These are phyloP conservation scores for Ustilago nuda DNA, from an alignment of 1,284 basidiomycete species.

Conservation along the genomic window DNA sequence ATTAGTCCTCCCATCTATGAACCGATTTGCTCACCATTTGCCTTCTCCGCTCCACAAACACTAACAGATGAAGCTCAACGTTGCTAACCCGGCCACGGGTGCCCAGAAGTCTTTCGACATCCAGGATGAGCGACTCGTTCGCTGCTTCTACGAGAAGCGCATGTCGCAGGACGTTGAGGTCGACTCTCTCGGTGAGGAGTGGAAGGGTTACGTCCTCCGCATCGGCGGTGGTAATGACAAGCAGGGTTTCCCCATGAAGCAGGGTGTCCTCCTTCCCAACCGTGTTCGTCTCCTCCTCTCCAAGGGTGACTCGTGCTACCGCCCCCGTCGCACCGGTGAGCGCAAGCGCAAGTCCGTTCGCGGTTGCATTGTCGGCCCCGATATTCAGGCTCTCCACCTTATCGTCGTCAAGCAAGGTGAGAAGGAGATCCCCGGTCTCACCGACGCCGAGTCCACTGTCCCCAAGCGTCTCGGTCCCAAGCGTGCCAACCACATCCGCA, in stretches of 20 bases:
- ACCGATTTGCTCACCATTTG: slow-evolving; percentile 25
- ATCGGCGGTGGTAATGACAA: slow-evolving; percentile 96
- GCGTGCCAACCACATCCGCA: slow-evolving; percentile 78
- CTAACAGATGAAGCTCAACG: slow-evolving; percentile 89
- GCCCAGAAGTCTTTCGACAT: slow-evolving; percentile 92
- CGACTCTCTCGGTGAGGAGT: slow-evolving; percentile 93
- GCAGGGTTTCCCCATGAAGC: slow-evolving; percentile 92
- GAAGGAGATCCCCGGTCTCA: slow-evolving; percentile 88
- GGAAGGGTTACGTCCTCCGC: slow-evolving; percentile 95
- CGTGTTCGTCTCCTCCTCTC: slow-evolving; percentile 93
- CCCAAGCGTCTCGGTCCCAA: slow-evolving; percentile 96
- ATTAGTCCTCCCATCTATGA: not conserved
- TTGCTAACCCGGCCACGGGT: slow-evolving; percentile 93
- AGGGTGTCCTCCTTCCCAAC: slow-evolving; percentile 94
- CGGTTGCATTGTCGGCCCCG: slow-evolving; percentile 92
- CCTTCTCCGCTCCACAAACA: not conserved
- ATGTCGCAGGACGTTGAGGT: slow-evolving; percentile 94
- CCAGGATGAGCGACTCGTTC: slow-evolving; percentile 90
- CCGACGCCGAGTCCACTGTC: slow-evolving; percentile 81
- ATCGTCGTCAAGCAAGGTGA: slow-evolving; percentile 99
- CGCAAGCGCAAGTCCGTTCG: slow-evolving; percentile 98
- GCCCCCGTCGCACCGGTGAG: slow-evolving; percentile 90
- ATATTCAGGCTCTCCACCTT: slow-evolving; percentile 93
- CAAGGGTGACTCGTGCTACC: slow-evolving; percentile 98
- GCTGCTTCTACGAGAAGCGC: slow-evolving; percentile 95